phyloP scores from a whole-genome alignment of 495 filamentous ascomycete species.

The Penicillium malachiteum region DNA sequence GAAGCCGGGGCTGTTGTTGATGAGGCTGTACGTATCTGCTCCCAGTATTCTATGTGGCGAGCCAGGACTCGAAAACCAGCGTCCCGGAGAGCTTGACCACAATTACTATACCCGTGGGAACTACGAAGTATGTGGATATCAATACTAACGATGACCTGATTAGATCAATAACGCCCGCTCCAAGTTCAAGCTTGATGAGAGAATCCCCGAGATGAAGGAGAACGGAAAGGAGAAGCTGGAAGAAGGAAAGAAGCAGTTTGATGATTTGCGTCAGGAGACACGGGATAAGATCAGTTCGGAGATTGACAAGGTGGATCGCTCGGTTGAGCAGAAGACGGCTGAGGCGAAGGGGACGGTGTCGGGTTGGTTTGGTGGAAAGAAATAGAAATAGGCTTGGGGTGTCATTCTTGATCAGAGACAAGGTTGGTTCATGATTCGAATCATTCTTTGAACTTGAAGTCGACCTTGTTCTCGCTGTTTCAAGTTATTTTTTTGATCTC shows the following conservation, averaged over 20 bases:
- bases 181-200: conserved; percentile 58
- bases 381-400: too few species aligned
- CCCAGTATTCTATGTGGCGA: too few species aligned
- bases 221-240: conserved; percentile 66
- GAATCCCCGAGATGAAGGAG: conserved; percentile 57
- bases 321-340: conserved; percentile 69
- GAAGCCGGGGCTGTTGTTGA: conserved; percentile 57
- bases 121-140: not conserved
- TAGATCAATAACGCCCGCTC: conserved; percentile 63
- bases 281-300: conserved; percentile 49
- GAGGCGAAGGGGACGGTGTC: conserved; percentile 78
- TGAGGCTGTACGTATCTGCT: conserved; percentile 46
- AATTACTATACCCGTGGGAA: too few species aligned
- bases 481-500: too few species aligned
- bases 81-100: too few species aligned
- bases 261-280: conserved; percentile 53
- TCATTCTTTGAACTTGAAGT: too few species aligned
- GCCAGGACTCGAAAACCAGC: too few species aligned
- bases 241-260: conserved; percentile 67
- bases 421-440: too few species aligned
- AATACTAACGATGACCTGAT: conserved; percentile 2
- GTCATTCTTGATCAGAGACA: not conserved
- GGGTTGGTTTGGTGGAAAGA: conserved; percentile 74
- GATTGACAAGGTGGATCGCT: conserved; percentile 61
- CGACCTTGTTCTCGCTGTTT: too few species aligned